A percentile compares a stretch with the other conserved stretches of the same genome.
These are phyloP conservation scores for Odontarrhena argentea DNA, from an alignment of 345 rosid species.

Conservation along the genomic window DNA sequence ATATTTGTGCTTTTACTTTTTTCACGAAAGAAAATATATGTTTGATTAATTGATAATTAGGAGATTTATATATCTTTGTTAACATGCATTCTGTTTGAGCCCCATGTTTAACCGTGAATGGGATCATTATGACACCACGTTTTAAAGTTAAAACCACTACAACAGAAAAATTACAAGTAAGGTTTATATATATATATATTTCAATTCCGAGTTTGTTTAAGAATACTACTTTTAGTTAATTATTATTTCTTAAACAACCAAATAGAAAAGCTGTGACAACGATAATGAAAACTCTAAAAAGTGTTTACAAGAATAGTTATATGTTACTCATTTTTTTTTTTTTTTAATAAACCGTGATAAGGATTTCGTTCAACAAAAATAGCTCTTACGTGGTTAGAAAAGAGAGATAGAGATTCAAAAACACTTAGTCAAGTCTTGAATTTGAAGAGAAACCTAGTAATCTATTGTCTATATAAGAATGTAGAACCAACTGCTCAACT, in stretches of 20 bases:
- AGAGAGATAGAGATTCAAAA: too few relatives aligned
- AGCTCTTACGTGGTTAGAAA: not conserved
- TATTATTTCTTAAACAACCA: not conserved
- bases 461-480: not conserved
- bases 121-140: constrained; percentile 28
- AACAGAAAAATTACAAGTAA: not conserved
- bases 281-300: not conserved
- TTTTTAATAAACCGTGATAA: not conserved
- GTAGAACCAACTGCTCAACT: not conserved
- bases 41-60: not conserved
- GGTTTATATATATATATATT: not conserved
- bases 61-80: constrained; percentile 14
- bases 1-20: constrained; percentile 34
- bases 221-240: not conserved
- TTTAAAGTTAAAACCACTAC: constrained; percentile 10
- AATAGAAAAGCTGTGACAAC: not conserved
- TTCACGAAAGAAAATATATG: not conserved
- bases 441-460: not conserved
- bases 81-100: constrained; percentile 14
- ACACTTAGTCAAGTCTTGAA: too few relatives aligned
- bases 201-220: not conserved
- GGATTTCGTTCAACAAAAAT: not conserved
- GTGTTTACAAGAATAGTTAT: not conserved
- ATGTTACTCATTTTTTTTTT: constrained; percentile 1
- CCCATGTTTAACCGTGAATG: constrained; percentile 22